Conservation (phyloP, 2,329 filamentous ascomycete species). For the Calonectria henricotiae region DNA sequence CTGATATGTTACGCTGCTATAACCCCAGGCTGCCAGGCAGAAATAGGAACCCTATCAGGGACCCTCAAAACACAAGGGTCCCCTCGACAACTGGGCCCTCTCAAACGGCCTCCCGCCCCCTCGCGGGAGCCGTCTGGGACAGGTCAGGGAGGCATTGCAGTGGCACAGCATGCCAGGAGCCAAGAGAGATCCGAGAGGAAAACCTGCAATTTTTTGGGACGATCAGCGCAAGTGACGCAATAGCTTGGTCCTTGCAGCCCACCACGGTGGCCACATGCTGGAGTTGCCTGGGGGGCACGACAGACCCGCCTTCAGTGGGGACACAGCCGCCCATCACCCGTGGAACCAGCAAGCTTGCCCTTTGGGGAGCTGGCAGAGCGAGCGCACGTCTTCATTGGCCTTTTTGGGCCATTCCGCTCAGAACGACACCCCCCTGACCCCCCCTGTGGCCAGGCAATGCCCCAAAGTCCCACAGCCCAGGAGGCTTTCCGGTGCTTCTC, state of each 20-base stretch:
- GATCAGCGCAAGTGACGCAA: constrained; percentile 57
- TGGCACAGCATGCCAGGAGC: constrained; percentile 35
- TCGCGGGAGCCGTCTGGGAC: constrained; percentile 16
- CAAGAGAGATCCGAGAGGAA: constrained; percentile 45
- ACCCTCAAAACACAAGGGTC: constrained; percentile 23
- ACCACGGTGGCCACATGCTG: constrained; percentile 34
- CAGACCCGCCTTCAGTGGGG: constrained; percentile 29
- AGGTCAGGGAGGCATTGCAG: constrained; percentile 18
- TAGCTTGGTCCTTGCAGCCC: constrained; percentile 51
- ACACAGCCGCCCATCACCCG: constrained; percentile 21
- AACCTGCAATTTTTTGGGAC: constrained; percentile 48
- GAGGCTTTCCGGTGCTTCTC: constrained; percentile 18
- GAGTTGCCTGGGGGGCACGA: constrained; percentile 38
- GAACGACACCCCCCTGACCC: constrained; percentile 12
- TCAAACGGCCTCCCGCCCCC: constrained; percentile 23
- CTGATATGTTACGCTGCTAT: constrained; percentile 25
- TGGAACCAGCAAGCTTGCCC: constrained; percentile 24
- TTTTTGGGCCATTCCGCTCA: constrained; percentile 12
- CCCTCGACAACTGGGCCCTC: constrained; percentile 25
- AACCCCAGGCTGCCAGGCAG: not conserved
- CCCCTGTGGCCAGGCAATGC: constrained; percentile 17
- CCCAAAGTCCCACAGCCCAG: constrained; percentile 15
- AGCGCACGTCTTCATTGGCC: constrained; percentile 10
- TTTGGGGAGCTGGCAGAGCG: constrained; percentile 12
- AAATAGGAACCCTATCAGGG: not conserved